Evolutionary conservation across 805 yeast species (phyloP).

Genomic region (Metschnikowia hibisci): DNA sequence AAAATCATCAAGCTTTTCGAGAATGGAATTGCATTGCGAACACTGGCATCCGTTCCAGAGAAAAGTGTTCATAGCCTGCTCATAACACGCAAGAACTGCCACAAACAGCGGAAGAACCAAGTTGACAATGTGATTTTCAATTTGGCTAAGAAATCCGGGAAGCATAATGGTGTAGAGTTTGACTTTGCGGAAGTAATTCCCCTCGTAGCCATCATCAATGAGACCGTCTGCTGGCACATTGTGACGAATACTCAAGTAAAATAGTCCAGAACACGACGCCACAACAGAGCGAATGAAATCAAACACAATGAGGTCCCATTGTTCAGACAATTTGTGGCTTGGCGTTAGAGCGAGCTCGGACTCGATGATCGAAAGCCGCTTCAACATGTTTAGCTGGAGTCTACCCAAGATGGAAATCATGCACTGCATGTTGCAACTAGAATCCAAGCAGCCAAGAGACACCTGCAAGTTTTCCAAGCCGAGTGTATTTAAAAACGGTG

Average conservation of each 20-base stretch:
- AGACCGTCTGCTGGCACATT: slow-evolving; percentile 46
- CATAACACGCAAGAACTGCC: slow-evolving; percentile 62
- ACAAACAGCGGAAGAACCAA: slow-evolving; percentile 58
- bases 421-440: slow-evolving; percentile 41
- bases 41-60: slow-evolving; percentile 80
- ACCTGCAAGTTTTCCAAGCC: slow-evolving; percentile 36
- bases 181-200: slow-evolving; percentile 61
- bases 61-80: slow-evolving; percentile 62
- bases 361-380: slow-evolving; percentile 34
- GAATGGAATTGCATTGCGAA: slow-evolving; percentile 45
- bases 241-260: slow-evolving; percentile 51
- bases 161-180: slow-evolving; percentile 46
- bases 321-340: slow-evolving; percentile 37
- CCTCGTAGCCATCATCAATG: slow-evolving; percentile 65
- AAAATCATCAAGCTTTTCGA: slow-evolving; percentile 55
- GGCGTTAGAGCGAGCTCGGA: slow-evolving; percentile 32
- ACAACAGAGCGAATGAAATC: slow-evolving; percentile 21
- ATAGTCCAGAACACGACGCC: slow-evolving; percentile 24
- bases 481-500: slow-evolving; percentile 20
- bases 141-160: slow-evolving; percentile 33
- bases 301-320: slow-evolving; percentile 50
- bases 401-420: slow-evolving; percentile 39
- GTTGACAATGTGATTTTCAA: slow-evolving; percentile 31
- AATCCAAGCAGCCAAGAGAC: slow-evolving; percentile 50
- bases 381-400: slow-evolving; percentile 26